Percentiles rank a stretch among this genome's conserved stretches.
Conservation (phyloP, 148 eudicot species). For the Mesembryanthemum crystallinum region DNA sequence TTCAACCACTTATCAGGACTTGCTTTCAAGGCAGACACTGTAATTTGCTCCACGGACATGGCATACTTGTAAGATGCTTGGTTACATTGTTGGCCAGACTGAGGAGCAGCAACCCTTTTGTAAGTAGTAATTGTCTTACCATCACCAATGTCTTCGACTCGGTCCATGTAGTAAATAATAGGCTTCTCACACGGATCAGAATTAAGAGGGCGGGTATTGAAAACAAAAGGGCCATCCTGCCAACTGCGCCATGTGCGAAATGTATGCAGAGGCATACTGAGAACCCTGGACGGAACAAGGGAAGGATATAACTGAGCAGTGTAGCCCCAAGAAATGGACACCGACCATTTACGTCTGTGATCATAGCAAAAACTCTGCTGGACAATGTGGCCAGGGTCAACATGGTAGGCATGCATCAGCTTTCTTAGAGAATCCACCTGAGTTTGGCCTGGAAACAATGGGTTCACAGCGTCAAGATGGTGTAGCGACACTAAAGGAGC, state of each 20-base stretch:
- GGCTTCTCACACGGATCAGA: conserved; percentile 59
- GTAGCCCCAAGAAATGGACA: conserved; percentile 91
- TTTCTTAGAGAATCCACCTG: conserved; percentile 48
- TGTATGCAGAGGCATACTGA: conserved; percentile 63
- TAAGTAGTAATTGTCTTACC: conserved; percentile 46
- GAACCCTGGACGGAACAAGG: conserved; percentile 43
- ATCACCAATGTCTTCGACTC: conserved; percentile 38
- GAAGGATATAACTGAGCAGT: conserved; percentile 71
- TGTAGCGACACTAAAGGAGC: conserved; percentile 85
- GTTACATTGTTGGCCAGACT: conserved; percentile 36
- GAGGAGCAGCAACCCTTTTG: conserved; percentile 33
- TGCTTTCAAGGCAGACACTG: conserved; percentile 56
- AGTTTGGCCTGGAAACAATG: conserved; percentile 59
- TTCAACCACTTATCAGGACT: conserved; percentile 41
- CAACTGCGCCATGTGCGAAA: conserved; percentile 76
- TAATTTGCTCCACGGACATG: conserved; percentile 40
- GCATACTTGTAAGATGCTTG: conserved; percentile 35
- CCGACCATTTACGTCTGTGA: conserved; percentile 60
- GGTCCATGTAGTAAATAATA: conserved; percentile 48
- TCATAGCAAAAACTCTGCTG: conserved; percentile 83
- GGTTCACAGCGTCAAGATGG: conserved; percentile 69
- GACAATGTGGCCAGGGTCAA: conserved; percentile 56
- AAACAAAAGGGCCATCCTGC: conserved; percentile 70
- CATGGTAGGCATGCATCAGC: conserved; percentile 47
- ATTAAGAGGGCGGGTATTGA: conserved; percentile 64